Evolutionary conservation across 2,329 filamentous ascomycete species (phyloP), one percentile per base, ranked within the genome.

Genomic region (Colletotrichum sidae): DNA sequence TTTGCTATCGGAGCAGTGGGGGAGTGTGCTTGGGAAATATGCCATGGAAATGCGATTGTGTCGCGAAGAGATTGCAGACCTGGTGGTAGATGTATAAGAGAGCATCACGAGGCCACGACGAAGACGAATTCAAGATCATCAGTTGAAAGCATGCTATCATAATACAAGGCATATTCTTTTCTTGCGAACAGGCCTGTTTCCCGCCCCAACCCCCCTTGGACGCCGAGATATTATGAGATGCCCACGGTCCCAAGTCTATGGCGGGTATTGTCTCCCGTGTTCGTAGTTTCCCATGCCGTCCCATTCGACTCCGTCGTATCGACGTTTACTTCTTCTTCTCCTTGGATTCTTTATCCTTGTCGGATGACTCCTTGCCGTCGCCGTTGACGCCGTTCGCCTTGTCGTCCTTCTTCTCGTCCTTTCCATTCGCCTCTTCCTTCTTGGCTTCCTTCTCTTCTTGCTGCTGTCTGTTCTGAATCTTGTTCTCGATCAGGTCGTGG

Each of bases 401-500:
- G 15, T 72, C 76, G 69, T 88, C 84, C 77, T 88, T 87, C 77
- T 86, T 86, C 69, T 88, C 85, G 55, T 85, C 83, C 69, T 87
- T 87, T 71, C 82, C 78, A 70, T 89, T 90, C 33, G 71, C 69
- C 74, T 92, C 91, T 53, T 90, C 89, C 75, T 94, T 93, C 82
- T 93, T 93, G 74, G 91, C 87, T 72, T 98, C 95, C 81, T 95
- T 95, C 75, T 99, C 96, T 76, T 98, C 96, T 75, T 96, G 92
- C 78, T 96, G 93, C 81, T 98, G 94, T 78, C 95, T 88, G 82
- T 99, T 99, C 83, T 98, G 95, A 71, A 98, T 97, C 87, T 99
- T 99, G 85, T 99, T 99, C 84, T 99, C 96, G 71, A 99, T 99
- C 71, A 99, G 83, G 77, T 99, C 96, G 79, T 99, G 96, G 90